Evolutionary conservation across 1,284 basidiomycete genomes (phyloP).

Genomic region (Afroboletus lepidellus): DNA sequence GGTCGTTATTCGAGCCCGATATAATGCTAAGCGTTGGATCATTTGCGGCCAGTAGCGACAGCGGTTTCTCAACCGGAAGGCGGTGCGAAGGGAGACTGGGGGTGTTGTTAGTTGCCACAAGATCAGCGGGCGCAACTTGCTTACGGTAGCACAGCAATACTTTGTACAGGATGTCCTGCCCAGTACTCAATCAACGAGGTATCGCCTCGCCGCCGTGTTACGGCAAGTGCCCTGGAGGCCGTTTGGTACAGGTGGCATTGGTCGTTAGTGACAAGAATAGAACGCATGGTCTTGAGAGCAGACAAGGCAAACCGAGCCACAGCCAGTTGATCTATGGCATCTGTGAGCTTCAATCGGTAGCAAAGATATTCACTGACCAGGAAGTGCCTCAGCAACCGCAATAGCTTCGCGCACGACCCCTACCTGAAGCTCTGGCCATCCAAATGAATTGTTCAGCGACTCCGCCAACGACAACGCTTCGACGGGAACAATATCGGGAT

Average conservation of each 20-base stretch:
- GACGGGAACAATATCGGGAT: slow-evolving; percentile 27
- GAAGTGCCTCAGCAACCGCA: slow-evolving; percentile 86
- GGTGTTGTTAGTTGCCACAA: slow-evolving; percentile 6
- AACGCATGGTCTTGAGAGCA: slow-evolving; percentile 67
- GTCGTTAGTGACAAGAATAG: slow-evolving; percentile 65
- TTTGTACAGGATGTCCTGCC: slow-evolving; percentile 77
- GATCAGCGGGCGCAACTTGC: slow-evolving; percentile 29
- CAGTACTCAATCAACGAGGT: slow-evolving; percentile 74
- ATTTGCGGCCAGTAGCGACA: slow-evolving; percentile 50
- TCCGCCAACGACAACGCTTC: slow-evolving; percentile 23
- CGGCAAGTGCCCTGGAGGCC: slow-evolving; percentile 65
- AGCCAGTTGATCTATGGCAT: slow-evolving; percentile 62
- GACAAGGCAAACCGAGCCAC: slow-evolving; percentile 79
- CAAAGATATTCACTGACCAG: slow-evolving; percentile 53
- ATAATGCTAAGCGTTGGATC: slow-evolving; percentile 42
- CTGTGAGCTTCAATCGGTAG: slow-evolving; percentile 13
- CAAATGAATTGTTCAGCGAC: slow-evolving; percentile 56
- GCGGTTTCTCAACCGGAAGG: slow-evolving; percentile 71
- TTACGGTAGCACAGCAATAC: slow-evolving; percentile 76
- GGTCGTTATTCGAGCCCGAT: slow-evolving; percentile 60
- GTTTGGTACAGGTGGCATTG: slow-evolving; percentile 78
- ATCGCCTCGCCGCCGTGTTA: slow-evolving; percentile 75
- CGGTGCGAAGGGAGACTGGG: slow-evolving; percentile 69
- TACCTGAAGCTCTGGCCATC: slow-evolving; percentile 93
- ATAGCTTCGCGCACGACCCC: slow-evolving; percentile 90